Base-by-base conservation (phyloP, 2,329 filamentous ascomycete genomes). In the Nemania sp. region DNA sequence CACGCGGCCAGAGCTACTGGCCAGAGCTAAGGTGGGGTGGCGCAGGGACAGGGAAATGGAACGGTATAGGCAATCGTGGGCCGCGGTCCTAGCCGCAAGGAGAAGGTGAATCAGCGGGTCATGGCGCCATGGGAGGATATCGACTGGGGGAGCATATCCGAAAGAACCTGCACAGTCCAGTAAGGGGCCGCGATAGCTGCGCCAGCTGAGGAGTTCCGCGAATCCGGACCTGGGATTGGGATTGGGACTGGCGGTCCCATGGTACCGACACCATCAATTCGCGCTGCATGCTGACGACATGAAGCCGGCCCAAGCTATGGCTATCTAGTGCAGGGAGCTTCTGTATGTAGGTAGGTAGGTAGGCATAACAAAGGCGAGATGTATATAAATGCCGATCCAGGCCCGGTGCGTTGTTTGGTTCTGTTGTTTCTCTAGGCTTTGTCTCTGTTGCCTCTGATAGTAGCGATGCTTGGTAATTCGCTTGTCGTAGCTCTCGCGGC, bases 391-490 rank as follows among this genome's bases (percentile, higher is more conserved):
- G n/a, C n/a, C n/a, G n/a, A n/a, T n/a, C n/a, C n/a, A n/a, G n/a
- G n/a, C 30, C 15, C 24, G 19, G 24, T 11, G 15, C 19, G 4
- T 31, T 15, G 4, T 11, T 31, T 15, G 4, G 15, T 36, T 8
- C 8, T 49, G 34, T 5, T 34, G 9, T 43, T 34, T 24, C 19
- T 14, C 14, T 20, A 22, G 17, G 23, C 17, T 28, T 37, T 36
- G 20, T 44, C 24, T 40, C 45, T 26, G 43, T 33, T 24, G 22
- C 28, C 34, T 33, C 31, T 42, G 42, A 33, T 22, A 26, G 8
- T 49, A 22, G 24, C 34, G 17, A 65, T 65, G 63, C 43, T 65
- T 17, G 36, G 58, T 36, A 39, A 40, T 22, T 58, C 53, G 31
- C 49, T 63, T 45, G 41, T 57, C 6, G 47, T 49, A 36, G 63